Evolutionary conservation across 2,329 filamentous ascomycete species (phyloP), one percentile per base, ranked within the genome.

Genomic region (Trichoderma sp.): DNA sequence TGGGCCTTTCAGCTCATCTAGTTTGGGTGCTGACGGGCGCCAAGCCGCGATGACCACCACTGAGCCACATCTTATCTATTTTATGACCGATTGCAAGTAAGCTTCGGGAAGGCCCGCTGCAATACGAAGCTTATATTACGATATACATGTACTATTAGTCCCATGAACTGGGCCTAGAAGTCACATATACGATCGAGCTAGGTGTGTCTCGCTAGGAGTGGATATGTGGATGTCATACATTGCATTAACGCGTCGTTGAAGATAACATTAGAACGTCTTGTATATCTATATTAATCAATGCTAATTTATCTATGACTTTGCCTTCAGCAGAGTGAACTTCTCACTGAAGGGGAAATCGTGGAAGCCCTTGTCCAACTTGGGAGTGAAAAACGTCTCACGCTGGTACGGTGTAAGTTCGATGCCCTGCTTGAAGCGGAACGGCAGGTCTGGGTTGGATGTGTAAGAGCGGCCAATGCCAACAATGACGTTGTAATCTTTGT

Each of bases 311-410:
- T 65, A 65, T 48, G 63, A 52, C 25, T 65, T 39, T 19, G 63
- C 63, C 22, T 65, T 29, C 1, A 65, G 37, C 7, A 42, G 37
- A 13, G 19, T 65, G 5, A 65, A 65, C 6, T 65, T 52, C 27
- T 65, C 37, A 27, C 63, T 65, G 22, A 65, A 65, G 4, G 63
- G 63, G 42, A 65, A 65, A 22, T 65, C 63, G 15, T 48, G 63
- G 19, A 65, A 65, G 27, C 63, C 63, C 27, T 65, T 65, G 2
- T 65, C 63, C 53, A 27, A 32, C 27, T 57, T 57, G 4, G 63
- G 25, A n/a, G 63, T 48, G 9, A 57, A 65, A 39, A 65, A 65
- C 9, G 52, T 65, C 37, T 65, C 63, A 27, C 63, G 52, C 15
- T 65, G 63, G 29, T 48, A 65, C 25, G 63, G 63, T 15, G 39